A percentile compares a stretch with the other conserved stretches of the same genome.
phyloP scores from a whole-genome alignment of 768 basidiomycete genomes.

The Rhizopogon rudus region DNA sequence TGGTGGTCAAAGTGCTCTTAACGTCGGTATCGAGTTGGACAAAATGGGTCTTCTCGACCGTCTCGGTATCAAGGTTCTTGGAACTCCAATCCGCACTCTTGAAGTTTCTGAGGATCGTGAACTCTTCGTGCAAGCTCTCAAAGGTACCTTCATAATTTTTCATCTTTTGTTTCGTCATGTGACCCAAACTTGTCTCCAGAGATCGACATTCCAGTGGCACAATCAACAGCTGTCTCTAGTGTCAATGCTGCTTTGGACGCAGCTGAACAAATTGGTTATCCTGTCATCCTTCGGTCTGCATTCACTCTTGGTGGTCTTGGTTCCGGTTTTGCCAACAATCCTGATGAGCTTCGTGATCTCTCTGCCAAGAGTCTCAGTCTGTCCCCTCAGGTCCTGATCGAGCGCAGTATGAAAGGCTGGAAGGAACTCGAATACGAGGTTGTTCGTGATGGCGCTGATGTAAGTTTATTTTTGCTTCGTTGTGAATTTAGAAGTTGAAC shows the following conservation, averaged over 20 bases:
- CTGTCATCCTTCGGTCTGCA: conserved; percentile 93
- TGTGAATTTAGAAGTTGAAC: conserved; percentile 11
- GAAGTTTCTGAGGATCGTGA: conserved; percentile 97
- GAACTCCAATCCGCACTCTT: conserved; percentile 90
- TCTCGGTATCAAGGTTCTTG: conserved; percentile 88
- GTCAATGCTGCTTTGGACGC: conserved; percentile 91
- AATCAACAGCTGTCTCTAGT: conserved; percentile 94
- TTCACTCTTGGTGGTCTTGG: conserved; percentile 98
- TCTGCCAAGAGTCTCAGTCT: conserved; percentile 88
- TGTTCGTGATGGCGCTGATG: conserved; percentile 95
- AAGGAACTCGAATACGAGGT: conserved; percentile 99
- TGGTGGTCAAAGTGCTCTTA: conserved; percentile 96
- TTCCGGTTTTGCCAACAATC: conserved; percentile 93
- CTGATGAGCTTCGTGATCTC: conserved; percentile 92
- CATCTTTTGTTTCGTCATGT: background rate
- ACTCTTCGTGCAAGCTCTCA: conserved; percentile 92
- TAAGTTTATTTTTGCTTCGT: conserved; percentile 35
- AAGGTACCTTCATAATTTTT: conserved; percentile 47
- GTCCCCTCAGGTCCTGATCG: conserved; percentile 93
- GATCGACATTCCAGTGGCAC: conserved; percentile 94
- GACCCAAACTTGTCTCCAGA: conserved; percentile 42
- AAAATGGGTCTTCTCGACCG: conserved; percentile 95
- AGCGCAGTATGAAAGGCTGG: conserved; percentile 99
- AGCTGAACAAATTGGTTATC: conserved; percentile 90
- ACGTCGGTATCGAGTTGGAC: conserved; percentile 95